phyloP scores from a whole-genome alignment of 1,284 basidiomycete species.

The Ustanciosporium gigantosporum region DNA sequence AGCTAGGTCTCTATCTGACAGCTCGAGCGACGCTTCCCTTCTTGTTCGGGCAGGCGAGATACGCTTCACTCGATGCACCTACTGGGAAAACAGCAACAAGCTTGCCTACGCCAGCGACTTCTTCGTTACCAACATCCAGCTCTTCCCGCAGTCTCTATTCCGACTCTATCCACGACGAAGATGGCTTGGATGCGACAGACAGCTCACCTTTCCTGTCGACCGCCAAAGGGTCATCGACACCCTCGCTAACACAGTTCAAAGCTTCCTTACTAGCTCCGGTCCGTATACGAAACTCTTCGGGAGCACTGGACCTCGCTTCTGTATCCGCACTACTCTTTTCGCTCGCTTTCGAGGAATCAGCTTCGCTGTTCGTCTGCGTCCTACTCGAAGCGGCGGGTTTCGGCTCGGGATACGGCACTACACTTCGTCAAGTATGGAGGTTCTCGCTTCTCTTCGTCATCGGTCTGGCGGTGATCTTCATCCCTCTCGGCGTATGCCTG shows the following conservation, averaged over 20 bases:
- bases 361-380: slow-evolving; percentile 48
- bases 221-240: slow-evolving; percentile 7
- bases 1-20: slow-evolving; percentile 24
- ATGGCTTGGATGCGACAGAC: slow-evolving; percentile 5
- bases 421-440: slow-evolving; percentile 14
- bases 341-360: slow-evolving; percentile 51
- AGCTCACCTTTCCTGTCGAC: slow-evolving; percentile 23
- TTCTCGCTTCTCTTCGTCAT: slow-evolving; percentile 34
- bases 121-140: background rate
- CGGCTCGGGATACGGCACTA: slow-evolving; percentile 20
- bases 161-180: slow-evolving; percentile 23
- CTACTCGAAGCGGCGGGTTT: slow-evolving; percentile 46
- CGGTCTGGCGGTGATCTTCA: slow-evolving; percentile 15
- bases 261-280: slow-evolving; percentile 13
- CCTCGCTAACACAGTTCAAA: slow-evolving; percentile 13
- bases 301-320: slow-evolving; percentile 19
- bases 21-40: slow-evolving; percentile 43
- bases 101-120: slow-evolving; percentile 21
- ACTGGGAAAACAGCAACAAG: slow-evolving; percentile 1
- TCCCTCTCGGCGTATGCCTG: slow-evolving; percentile 43
- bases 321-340: slow-evolving; percentile 45
- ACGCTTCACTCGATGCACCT: slow-evolving; percentile 47
- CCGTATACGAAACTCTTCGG: slow-evolving; percentile 15
- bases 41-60: slow-evolving; percentile 49
- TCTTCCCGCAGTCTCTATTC: background rate